Base-by-base conservation (phyloP, 1,284 basidiomycete species). In the Trametes polyzona region DNA sequence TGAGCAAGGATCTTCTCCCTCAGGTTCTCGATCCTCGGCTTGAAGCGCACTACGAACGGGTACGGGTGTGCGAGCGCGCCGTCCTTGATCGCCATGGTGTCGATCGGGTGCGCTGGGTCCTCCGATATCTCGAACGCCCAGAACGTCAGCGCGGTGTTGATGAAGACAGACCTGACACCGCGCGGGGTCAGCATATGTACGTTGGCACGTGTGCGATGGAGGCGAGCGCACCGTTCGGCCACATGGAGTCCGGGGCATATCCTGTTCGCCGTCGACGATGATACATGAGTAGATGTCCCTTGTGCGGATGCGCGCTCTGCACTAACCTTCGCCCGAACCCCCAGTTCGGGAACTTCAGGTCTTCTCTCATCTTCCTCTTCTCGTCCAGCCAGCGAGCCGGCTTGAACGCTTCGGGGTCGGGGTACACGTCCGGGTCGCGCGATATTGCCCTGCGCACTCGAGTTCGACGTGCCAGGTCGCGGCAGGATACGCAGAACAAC, bases 171-270 rank as follows among this genome's bases (percentile, higher is more conserved):
- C 17, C 83, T 53, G 4, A 1, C 7, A 3, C n/a, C 24, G 23
- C n/a, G 26, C n/a, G n/a, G 29, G 24, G 8, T 14, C 12, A 3
- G 4, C 16, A 27, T 27, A 8, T 3, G 14, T 9, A 21, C 12
- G 12, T 6, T n/a, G 21, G 30, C 6, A 19, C 6, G n/a, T 12
- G 17, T 14, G 6, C 29, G 26, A 29, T n/a, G 2, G 24, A 10
- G 30, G 30, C 33, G 5, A 21, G 36, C 36, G 7, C 11, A 82
- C 79, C 78, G 74, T 36, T 73, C 75, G 3, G 84, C 84, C 26
- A 87, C 78, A 65, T 83, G 76, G 55, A 81, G 78, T 3, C 85
- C 85, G 0, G 84, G 83, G 56, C 84, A 87, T 0, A 85, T 78
- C 35, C 80, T 81, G 56, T 11, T 32, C 7, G 16, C 30, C 11